Percentiles rank a stretch among this genome's conserved stretches.
phyloP scores from a whole-genome alignment of 169 alveolate genomes.

The Cryptosporidium meleagridis region DNA sequence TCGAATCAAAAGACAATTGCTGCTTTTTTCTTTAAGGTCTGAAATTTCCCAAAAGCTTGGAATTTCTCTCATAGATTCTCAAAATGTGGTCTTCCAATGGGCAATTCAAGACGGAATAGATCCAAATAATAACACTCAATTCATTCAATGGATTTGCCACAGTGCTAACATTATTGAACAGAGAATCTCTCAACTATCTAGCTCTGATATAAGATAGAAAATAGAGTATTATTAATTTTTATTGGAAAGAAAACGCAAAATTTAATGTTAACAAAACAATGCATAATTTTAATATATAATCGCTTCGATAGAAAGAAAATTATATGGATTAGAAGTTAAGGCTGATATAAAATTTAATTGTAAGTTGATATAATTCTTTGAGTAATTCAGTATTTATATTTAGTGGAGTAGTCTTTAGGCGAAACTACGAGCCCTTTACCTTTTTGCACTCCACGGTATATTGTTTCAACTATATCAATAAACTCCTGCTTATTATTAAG shows the following conservation, averaged over 20 bases:
- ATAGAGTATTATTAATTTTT: neutral
- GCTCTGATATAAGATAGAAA: neutral
- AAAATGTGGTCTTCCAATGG: conserved; percentile 58
- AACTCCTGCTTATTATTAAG: conserved; percentile 96
- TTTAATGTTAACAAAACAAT: neutral
- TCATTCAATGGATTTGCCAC: conserved; percentile 65
- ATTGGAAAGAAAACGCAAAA: neutral
- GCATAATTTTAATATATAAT: too few species aligned
- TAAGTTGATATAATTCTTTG: neutral
- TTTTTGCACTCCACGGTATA: conserved; percentile 97
- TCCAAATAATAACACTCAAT: conserved; percentile 52
- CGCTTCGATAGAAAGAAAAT: neutral
- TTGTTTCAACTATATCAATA: conserved; percentile 96
- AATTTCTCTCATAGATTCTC: conserved; percentile 33
- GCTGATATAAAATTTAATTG: neutral
- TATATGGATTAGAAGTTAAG: neutral
- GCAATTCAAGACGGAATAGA: conserved; percentile 65
- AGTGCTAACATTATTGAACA: conserved; percentile 54
- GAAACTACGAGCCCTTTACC: conserved; percentile 97
- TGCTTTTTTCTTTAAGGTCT: conserved; percentile 77
- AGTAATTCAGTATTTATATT: conserved; percentile 88
- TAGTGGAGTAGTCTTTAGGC: conserved; percentile 96
- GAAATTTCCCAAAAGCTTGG: conserved; percentile 64
- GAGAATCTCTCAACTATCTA: conserved; percentile 42
- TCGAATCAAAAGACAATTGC: conserved; percentile 79